These are phyloP conservation scores for Tricholoma sp. DNA, from an alignment of 768 basidiomycete species.

Conservation along the genomic window DNA sequence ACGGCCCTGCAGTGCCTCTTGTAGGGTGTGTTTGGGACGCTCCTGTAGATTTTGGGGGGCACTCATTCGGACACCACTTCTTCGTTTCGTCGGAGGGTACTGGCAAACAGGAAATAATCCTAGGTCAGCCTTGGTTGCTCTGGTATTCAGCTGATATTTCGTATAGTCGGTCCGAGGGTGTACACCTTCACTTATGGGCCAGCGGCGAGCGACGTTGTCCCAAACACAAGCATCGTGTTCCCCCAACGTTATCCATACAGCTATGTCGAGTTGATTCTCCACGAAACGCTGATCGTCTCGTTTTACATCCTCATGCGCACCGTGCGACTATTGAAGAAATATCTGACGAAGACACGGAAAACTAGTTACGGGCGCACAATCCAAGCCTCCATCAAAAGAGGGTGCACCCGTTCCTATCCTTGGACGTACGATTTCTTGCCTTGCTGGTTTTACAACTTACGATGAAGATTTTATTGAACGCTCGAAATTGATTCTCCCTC, in stretches of 20 bases:
- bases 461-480: constrained; percentile 1
- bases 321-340: background rate
- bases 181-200: constrained; percentile 6
- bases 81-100: constrained; percentile 11
- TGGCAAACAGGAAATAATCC: constrained; percentile 12
- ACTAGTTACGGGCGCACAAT: constrained; percentile 5
- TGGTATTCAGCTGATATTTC: constrained; percentile 15
- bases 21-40: constrained; percentile 16
- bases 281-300: background rate
- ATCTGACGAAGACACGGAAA: constrained; percentile 7
- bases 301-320: background rate
- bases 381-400: constrained; percentile 1
- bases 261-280: constrained; percentile 1
- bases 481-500: constrained; percentile 5
- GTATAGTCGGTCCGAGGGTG: constrained; percentile 6
- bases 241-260: constrained; percentile 8
- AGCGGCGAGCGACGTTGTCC: background rate
- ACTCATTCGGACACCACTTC: constrained; percentile 22
- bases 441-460: constrained; percentile 3
- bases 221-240: background rate
- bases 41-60: constrained; percentile 9
- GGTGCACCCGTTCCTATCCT: too few relatives aligned
- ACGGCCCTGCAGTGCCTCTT: constrained; percentile 10
- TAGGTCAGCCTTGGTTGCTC: constrained; percentile 20
- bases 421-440: constrained; percentile 9